Evolutionary conservation across 164 flowering plant species (phyloP).

Genomic region (Kalanchoe fedtschenkoi): DNA sequence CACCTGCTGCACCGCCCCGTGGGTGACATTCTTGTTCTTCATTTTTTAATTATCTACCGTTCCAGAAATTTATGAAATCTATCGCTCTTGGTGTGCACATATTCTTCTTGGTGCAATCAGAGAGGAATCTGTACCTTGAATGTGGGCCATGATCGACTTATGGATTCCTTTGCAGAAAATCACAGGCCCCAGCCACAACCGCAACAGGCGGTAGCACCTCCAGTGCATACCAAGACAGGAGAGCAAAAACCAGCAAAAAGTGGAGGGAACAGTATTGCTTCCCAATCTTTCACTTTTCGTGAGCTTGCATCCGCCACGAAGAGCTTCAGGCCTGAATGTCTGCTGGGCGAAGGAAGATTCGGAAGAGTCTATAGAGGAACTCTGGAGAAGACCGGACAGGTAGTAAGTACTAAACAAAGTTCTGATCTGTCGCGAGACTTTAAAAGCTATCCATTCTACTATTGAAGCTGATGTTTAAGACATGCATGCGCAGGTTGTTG

Average conservation of each 20-base stretch:
- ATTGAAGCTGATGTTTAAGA: neutral
- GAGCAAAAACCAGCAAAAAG: neutral
- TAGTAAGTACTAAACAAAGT: too few relatives aligned
- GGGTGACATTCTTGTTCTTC: too few relatives aligned
- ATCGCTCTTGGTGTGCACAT: neutral
- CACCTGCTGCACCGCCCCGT: neutral
- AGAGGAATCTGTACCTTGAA: too few relatives aligned
- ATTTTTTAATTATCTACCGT: too few relatives aligned
- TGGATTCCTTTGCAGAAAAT: neutral
- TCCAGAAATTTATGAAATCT: too few relatives aligned
- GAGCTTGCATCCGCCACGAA: conserved; percentile 7
- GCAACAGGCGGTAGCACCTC: neutral
- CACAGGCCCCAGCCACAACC: neutral
- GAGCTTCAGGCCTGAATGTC: conserved; percentile 7
- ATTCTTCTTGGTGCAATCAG: neutral
- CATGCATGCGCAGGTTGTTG: neutral
- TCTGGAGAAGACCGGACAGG: conserved; percentile 3
- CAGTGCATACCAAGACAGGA: neutral
- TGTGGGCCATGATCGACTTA: neutral
- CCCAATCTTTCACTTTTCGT: conserved; percentile 2
- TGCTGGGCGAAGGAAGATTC: conserved; percentile 5
- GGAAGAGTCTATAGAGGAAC: conserved; percentile 8
- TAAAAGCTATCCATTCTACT: neutral
- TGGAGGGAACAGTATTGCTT: neutral
- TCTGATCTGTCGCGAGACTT: too few relatives aligned